Evolutionary conservation across 768 basidiomycete species (phyloP).

Genomic region (Lentinus tigrinus): DNA sequence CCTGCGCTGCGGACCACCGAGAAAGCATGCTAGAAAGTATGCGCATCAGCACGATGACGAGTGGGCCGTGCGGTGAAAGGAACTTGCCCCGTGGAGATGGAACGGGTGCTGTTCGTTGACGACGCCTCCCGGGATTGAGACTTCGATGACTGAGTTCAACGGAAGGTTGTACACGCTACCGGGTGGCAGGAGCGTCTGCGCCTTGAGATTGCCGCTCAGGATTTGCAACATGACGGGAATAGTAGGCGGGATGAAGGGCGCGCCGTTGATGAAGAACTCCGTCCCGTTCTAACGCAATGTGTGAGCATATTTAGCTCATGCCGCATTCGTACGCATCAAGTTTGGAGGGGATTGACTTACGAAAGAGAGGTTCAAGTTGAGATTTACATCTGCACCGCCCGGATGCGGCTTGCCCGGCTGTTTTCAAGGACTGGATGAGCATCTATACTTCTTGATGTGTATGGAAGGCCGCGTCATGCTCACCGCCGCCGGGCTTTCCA

Average conservation of each 20-base stretch:
- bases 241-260: conserved; percentile 38
- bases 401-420: conserved; percentile 22
- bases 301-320: conserved; percentile 11
- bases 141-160: conserved; percentile 44
- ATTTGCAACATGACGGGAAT: conserved; percentile 59
- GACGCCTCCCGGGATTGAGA: conserved; percentile 44
- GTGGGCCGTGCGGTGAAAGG: background rate
- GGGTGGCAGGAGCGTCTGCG: conserved; percentile 46
- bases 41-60: background rate
- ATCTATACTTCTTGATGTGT: no score
- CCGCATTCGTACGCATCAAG: conserved; percentile 1
- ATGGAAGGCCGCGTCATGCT: background rate
- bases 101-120: conserved; percentile 41
- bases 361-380: conserved; percentile 16
- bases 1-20: conserved; percentile 37
- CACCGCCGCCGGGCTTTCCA: conserved; percentile 21
- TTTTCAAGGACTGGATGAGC: no score
- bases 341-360: conserved; percentile 11
- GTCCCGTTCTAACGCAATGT: conserved; percentile 11
- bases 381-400: conserved; percentile 21
- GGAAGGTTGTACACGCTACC: conserved; percentile 50
- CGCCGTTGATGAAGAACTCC: conserved; percentile 35
- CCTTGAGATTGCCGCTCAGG: conserved; percentile 48
- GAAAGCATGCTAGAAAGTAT: conserved; percentile 34
- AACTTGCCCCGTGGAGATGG: conserved; percentile 40